These are phyloP conservation scores for Ustilago shanxiensis DNA, from an alignment of 1,284 basidiomycete genomes.

Conservation along the genomic window DNA sequence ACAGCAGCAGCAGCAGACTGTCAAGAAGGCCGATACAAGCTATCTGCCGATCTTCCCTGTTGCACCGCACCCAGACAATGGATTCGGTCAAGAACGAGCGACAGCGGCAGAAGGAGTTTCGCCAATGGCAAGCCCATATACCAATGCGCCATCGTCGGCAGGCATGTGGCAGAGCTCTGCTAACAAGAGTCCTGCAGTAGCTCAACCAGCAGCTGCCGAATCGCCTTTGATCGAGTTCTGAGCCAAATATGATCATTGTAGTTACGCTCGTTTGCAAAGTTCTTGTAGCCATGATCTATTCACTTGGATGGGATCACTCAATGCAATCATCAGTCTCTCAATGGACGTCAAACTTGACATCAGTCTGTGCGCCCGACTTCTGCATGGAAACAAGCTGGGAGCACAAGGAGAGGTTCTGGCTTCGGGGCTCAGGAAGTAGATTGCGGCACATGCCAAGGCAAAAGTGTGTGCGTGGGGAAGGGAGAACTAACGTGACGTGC, in stretches of 20 bases:
- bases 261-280: not conserved
- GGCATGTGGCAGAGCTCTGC: conserved; percentile 54
- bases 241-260: not conserved
- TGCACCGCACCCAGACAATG: conserved; percentile 52
- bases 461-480: not conserved
- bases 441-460: not conserved
- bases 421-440: not conserved
- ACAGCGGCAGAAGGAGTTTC: conserved; percentile 26
- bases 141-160: conserved; percentile 48
- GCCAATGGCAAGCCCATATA: conserved; percentile 32
- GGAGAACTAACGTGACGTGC: not conserved
- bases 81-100: conserved; percentile 20
- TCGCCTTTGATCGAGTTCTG: conserved; percentile 54
- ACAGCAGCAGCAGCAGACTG: conserved; percentile 8
- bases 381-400: not conserved
- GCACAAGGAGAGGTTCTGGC: not conserved
- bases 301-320: not conserved
- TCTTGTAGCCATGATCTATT: not conserved
- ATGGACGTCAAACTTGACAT: not conserved
- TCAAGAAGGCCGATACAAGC: conserved; percentile 29
- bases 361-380: not conserved
- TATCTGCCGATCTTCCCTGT: conserved; percentile 49
- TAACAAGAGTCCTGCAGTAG: conserved; percentile 22
- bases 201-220: conserved; percentile 26
- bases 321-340: not conserved